Evolutionary conservation across 1,139 yeast species (phyloP), one percentile per base, ranked within the genome.

Genomic region (Debaryomyces singareniensis): DNA sequence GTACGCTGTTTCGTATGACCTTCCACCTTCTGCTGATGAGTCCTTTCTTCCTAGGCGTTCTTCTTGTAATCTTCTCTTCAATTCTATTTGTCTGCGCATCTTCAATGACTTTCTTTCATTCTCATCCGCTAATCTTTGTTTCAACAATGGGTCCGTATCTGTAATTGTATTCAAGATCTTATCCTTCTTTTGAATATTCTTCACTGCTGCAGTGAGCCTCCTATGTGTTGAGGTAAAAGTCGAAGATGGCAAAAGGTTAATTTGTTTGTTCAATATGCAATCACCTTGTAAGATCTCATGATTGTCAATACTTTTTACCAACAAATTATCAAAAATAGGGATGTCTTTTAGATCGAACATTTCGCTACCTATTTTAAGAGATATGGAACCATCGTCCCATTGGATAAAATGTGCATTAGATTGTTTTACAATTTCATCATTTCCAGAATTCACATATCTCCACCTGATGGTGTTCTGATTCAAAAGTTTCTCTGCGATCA

Each of bases 311-410:
- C 87, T 75, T 31, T 75, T 69, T 1, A 85, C 80, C 35, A 91
- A 61, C 36, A 81, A 75, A 28, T 83, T 78, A 51, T 87, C 94
- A 32, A 73, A 75, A 27, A 78, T 64, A n/a, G 81, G 76, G 35
- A 75, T 69, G 14, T 72, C 62, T 35, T 75, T 68, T 35, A 85
- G 78, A 50, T 89, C 97, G 46, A 89, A 91, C 43, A 82, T 70
- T 55, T 91, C 98, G 29, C 68, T 70, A 13, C 99, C 99, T 27
- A 93, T 62, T 46, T 86, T 89, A 38, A 91, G 62, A 2, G 96
- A 86, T 40, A 80, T 56, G 4, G 84, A 68, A 0, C 98, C 99
- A 55, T 91, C 97, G 34, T 83, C 81, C 99, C 99, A 91, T 52
- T 84, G 81, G 18, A 91, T 72, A 35, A 89, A 78, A 49, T 91